These are phyloP conservation scores for Gigaspora rosea DNA, from an alignment of 192 early-diverging fungal genomes.

Conservation along the genomic window DNA sequence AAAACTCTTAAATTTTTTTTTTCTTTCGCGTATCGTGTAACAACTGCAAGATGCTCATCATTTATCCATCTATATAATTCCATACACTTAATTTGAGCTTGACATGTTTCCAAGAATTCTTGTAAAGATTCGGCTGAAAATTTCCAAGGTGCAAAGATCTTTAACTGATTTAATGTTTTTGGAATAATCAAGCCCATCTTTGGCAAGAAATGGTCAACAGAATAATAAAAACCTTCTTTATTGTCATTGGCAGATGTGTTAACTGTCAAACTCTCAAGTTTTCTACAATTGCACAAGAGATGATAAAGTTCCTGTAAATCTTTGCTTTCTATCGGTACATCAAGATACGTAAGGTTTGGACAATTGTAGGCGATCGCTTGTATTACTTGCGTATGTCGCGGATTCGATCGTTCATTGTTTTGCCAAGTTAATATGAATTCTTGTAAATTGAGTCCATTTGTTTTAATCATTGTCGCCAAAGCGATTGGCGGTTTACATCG, in stretches of 20 bases:
- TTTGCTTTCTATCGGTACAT: not conserved
- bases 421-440: not conserved
- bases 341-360: not conserved
- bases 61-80: not conserved
- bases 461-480: not conserved
- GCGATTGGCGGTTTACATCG: not conserved
- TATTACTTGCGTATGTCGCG: not conserved
- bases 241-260: not conserved
- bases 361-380: not conserved
- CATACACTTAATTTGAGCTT: not conserved
- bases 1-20: not conserved
- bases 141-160: not conserved
- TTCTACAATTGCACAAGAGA: not conserved
- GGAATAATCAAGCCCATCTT: not conserved
- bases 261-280: not conserved
- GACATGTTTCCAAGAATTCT: not conserved
- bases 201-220: not conserved
- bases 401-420: too few relatives aligned
- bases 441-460: not conserved
- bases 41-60: conserved; percentile 4
- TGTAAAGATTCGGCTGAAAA: not conserved
- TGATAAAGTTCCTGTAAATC: too few relatives aligned
- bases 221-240: not conserved
- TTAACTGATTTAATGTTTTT: not conserved
- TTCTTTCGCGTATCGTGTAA: not conserved